Evolutionary conservation across 2,329 filamentous ascomycete genomes (phyloP).

Genomic region (Diaporthe batatas): DNA sequence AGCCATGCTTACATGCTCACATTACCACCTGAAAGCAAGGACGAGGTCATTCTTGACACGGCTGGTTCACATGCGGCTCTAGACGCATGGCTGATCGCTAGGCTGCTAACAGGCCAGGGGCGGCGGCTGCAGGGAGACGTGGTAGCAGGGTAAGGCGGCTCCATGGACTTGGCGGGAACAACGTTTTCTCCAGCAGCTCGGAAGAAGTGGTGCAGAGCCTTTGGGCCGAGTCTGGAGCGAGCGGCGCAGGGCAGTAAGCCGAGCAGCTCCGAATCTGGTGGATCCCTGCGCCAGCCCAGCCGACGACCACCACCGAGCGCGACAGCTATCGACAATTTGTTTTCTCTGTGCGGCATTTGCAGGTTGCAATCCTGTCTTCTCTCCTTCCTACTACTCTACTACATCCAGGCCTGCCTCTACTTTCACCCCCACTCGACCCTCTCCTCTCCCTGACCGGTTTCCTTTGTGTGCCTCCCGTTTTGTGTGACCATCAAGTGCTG

Average conservation of each 20-base stretch:
- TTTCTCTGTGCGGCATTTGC: constrained; percentile 53
- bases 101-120: not conserved
- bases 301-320: constrained; percentile 21
- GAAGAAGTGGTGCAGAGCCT: constrained; percentile 1
- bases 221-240: constrained; percentile 39
- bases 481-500: constrained; percentile 25
- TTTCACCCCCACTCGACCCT: constrained; percentile 25
- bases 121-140: rapidly evolving
- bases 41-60: not conserved
- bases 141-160: constrained; percentile 30
- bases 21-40: not conserved
- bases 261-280: constrained; percentile 41
- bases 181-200: constrained; percentile 22
- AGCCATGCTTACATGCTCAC: not conserved
- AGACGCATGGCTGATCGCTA: constrained; percentile 7
- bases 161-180: constrained; percentile 4
- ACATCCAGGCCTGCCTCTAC: not conserved
- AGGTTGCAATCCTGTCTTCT: constrained; percentile 33
- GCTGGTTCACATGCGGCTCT: constrained; percentile 31
- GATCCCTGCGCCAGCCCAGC: constrained; percentile 35
- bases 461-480: constrained; percentile 36
- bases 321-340: constrained; percentile 46
- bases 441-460: constrained; percentile 42
- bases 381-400: constrained; percentile 22
- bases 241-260: constrained; percentile 40